These are phyloP conservation scores for Lagenaria siceraria DNA, from an alignment of 306 rosid species.

Conservation along the genomic window DNA sequence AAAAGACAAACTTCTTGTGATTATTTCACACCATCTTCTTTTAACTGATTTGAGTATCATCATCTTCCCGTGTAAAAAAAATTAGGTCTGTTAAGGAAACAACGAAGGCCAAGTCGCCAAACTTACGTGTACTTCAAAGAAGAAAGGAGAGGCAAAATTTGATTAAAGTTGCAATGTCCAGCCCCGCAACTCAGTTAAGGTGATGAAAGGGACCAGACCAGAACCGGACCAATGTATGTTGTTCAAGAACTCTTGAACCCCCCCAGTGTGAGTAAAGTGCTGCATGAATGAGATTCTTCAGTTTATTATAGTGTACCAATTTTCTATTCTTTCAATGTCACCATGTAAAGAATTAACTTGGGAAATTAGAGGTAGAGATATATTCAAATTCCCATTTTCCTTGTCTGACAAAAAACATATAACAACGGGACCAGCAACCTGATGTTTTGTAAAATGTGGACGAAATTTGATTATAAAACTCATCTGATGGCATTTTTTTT, in stretches of 20 bases:
- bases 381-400: not conserved
- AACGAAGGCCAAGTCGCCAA: slow-evolving; percentile 77
- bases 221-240: not conserved
- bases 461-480: not conserved
- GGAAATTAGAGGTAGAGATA: not conserved
- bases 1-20: not conserved
- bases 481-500: not conserved
- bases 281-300: not conserved
- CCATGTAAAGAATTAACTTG: not conserved
- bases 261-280: not conserved
- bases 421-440: not conserved
- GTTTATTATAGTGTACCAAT: not conserved
- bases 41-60: not conserved
- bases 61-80: not conserved
- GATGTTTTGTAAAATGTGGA: not conserved
- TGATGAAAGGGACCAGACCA: not conserved
- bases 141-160: slow-evolving; percentile 43
- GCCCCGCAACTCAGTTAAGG: slow-evolving; percentile 70
- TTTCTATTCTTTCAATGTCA: not conserved
- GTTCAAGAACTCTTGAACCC: slow-evolving; percentile 10
- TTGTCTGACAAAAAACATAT: not conserved
- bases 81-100: slow-evolving; percentile 42
- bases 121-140: slow-evolving; percentile 49
- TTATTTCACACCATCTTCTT: not conserved
- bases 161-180: slow-evolving; percentile 34